Base-by-base conservation (phyloP, 2,329 filamentous ascomycete species). In the Coleophoma eucalyptorum region DNA sequence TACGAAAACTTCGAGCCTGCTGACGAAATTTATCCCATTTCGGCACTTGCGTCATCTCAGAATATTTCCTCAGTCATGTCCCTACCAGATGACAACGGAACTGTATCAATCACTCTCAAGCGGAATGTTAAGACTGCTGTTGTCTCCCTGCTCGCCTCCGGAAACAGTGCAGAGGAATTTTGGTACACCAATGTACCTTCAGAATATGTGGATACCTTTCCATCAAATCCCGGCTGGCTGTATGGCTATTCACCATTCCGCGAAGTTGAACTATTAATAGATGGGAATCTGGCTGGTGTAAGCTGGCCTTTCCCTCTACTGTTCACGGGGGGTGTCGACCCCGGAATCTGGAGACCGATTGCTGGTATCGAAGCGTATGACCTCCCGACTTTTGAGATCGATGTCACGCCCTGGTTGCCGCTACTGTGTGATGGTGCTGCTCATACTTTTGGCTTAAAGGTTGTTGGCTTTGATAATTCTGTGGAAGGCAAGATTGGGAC, bases 221-320 rank as follows among this genome's bases (percentile, higher is more conserved):
- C 76, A 1, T 80, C 78, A 11, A 65, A 68, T 1, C 42, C 50
- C 15, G 71, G 88, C 0, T 44, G 42, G 42, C 26, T 44, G 11
- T 79, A 79, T 19, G 87, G 86, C 0, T 80, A 81, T 59, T 84
- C 84, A 4, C 81, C 87, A 1, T 92, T 88, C 64, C 80, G 89
- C 20, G 89, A 94, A 67, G 75, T 92, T 1, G 87, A 90, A 59
- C 71, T 92, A 0, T 72, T 79, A 37, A 86, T 93, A 49, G 88
- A 94, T 61, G 86, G 78, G 1, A 67, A 76, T 10, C 67, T 91
- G 13, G 86, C 86, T 1, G 89, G 88, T 2, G 81, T 90, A 1
- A 77, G 80, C 21, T 92, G 87, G 87, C 89, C 89, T 1, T 92
- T 87, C 60, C 87, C 88, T 0, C 77, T 89, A 19, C 83, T 93